Evolutionary conservation across 1,139 yeast species (phyloP).

Genomic region (Spathaspora sp.): DNA sequence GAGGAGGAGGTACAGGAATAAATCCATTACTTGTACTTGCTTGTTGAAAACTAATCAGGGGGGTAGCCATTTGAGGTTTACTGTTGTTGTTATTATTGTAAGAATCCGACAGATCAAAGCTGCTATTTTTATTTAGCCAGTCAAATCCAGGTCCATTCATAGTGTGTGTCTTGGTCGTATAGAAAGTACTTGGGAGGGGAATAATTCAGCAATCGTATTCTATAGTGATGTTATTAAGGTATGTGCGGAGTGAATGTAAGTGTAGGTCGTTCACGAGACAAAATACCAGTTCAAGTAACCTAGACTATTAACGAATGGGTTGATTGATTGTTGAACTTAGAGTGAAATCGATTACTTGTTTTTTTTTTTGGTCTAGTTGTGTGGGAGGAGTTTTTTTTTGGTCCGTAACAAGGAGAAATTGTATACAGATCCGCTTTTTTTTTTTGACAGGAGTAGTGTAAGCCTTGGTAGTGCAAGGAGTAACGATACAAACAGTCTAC

Average conservation of each 20-base stretch:
- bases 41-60: conserved; percentile 2
- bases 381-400: background rate
- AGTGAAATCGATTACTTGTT: background rate
- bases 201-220: background rate
- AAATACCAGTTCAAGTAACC: background rate
- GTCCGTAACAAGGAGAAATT: background rate
- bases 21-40: conserved; percentile 1
- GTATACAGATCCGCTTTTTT: background rate
- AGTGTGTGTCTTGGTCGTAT: background rate
- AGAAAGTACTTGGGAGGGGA: background rate
- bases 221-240: background rate
- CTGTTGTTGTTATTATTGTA: conserved; percentile 10
- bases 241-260: background rate
- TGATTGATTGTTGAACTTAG: background rate
- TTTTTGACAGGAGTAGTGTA: background rate
- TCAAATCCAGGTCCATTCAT: conserved; percentile 19
- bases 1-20: conserved; percentile 1
- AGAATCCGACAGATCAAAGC: conserved; percentile 3
- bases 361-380: background rate
- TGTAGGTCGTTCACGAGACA: background rate
- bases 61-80: conserved; percentile 7
- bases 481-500: too few species aligned
- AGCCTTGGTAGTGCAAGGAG: too few species aligned
- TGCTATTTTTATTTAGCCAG: conserved; percentile 18
- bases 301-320: background rate